Conservation (phyloP, 163 green algal species). For the Chlorella variabilis region DNA sequence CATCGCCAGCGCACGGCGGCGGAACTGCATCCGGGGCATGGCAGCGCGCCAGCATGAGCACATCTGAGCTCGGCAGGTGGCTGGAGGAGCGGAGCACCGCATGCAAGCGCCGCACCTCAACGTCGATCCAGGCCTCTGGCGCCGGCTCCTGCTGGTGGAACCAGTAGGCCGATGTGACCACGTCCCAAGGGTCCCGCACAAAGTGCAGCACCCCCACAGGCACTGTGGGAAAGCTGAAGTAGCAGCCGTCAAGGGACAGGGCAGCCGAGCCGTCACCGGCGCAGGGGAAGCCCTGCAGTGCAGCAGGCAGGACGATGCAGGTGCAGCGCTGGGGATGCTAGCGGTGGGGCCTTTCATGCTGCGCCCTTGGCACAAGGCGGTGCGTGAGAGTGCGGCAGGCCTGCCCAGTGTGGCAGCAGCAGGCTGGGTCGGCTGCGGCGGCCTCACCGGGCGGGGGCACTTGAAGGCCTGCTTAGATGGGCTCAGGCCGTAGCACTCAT, state of each 20-base stretch:
- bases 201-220: conserved; percentile 28
- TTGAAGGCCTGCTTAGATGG: background rate
- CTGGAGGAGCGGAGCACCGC: no score
- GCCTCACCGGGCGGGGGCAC: background rate
- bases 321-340: no score
- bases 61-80: background rate
- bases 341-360: no score
- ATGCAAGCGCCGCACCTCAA: background rate
- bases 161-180: conserved; percentile 24
- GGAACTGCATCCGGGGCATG: conserved; percentile 5
- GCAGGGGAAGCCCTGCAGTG: conserved; percentile 8
- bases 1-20: background rate
- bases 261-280: background rate
- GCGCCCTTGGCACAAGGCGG: no score
- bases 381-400: no score
- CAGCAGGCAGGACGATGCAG: background rate
- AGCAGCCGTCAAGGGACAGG: conserved; percentile 25
- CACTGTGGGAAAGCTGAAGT: background rate
- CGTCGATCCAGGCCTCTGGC: conserved; percentile 27
- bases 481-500: background rate
- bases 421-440: no score
- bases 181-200: conserved; percentile 21
- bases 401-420: no score
- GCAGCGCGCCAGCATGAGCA: background rate
- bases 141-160: conserved; percentile 28